A percentile compares a stretch with the other conserved stretches of the same genome.
phyloP scores from a whole-genome alignment of 495 filamentous ascomycete genomes.

The Neurospora pannonica region DNA sequence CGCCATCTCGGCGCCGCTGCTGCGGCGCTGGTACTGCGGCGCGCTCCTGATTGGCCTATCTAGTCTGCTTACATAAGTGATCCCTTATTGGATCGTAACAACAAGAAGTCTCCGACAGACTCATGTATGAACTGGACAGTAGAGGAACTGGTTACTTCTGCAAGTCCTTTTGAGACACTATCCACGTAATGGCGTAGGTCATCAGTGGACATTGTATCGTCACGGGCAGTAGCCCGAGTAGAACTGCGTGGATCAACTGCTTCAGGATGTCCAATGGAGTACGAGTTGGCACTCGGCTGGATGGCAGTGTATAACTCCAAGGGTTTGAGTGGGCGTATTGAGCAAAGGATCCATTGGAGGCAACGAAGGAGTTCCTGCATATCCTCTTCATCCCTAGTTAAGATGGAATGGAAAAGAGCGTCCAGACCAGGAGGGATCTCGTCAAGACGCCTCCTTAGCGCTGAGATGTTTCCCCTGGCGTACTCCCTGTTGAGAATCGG shows the following conservation, averaged over 20 bases:
- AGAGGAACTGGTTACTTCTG: constrained; percentile 12
- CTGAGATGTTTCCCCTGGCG: constrained; percentile 11
- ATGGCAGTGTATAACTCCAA: constrained; percentile 28
- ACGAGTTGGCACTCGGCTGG: constrained; percentile 7
- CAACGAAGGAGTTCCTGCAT: constrained; percentile 17
- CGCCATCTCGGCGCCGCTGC: too few relatives aligned
- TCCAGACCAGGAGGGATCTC: constrained; percentile 19
- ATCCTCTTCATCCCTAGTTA: constrained; percentile 20
- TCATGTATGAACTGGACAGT: constrained; percentile 32
- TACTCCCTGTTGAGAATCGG: constrained; percentile 31
- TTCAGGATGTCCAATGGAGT: background rate
- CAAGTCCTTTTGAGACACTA: constrained; percentile 23
- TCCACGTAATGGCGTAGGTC: constrained; percentile 13
- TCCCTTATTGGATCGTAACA: too few relatives aligned
- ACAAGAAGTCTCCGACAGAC: constrained; percentile 29
- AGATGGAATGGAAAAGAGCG: constrained; percentile 23
- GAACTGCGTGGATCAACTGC: background rate
- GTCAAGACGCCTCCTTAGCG: constrained; percentile 9
- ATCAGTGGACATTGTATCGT: background rate
- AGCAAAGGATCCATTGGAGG: constrained; percentile 27
- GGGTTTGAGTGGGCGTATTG: constrained; percentile 15
- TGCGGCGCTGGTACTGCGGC: too few relatives aligned
- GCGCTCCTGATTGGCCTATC: too few relatives aligned
- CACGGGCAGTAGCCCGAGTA: background rate
- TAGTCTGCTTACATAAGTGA: too few relatives aligned